Base-by-base conservation (phyloP, 2,329 filamentous ascomycete species). In the Botrytis byssoidea region DNA sequence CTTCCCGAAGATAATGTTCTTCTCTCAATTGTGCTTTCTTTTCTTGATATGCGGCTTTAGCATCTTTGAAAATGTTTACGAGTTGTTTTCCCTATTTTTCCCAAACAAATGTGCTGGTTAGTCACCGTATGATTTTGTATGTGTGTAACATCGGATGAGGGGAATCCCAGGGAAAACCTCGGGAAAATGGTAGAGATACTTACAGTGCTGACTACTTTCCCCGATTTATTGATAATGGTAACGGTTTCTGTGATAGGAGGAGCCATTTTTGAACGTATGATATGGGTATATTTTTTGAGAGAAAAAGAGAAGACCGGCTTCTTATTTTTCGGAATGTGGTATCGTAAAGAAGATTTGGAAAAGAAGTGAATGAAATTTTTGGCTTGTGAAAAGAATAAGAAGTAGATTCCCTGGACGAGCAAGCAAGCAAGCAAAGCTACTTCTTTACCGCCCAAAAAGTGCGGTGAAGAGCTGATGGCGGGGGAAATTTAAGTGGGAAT, bases 1-100 rank as follows among this genome's bases (percentile, higher is more conserved):
- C 85, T 59, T 85, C 80, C 75, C 87, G 86, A 57, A 85, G 85
- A 79, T 91, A 90, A 79, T 90, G 88, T 77, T 93, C 89, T 32
- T 91, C 89, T 81, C 90, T 90, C 78, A 97, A 88, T 78, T 94
- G 90, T 10, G 93, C 92, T 82, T 97, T 97, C 81, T 93, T 93
- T 80, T 97, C 93, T 73, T 91, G 88, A 83, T 98, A 98, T 74
- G 93, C 93, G 71, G 91, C 90, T 81, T 93, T 94, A 76, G 95
- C 95, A 81, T 98, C 94, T 82, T 94, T 97, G 87, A 97, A 97
- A 80, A 98, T 92, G 81, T 90, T 91, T 80, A 97, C 89, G 37
- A 98, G 86, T 79, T 97, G 93, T 84, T 97, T 97, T 80, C 94
- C 94, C 94, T 97, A 80, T 51, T 8, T 29, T 29, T 55, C 16